Conservation (phyloP, 345 rosid species). For the Litchi chinensis region DNA sequence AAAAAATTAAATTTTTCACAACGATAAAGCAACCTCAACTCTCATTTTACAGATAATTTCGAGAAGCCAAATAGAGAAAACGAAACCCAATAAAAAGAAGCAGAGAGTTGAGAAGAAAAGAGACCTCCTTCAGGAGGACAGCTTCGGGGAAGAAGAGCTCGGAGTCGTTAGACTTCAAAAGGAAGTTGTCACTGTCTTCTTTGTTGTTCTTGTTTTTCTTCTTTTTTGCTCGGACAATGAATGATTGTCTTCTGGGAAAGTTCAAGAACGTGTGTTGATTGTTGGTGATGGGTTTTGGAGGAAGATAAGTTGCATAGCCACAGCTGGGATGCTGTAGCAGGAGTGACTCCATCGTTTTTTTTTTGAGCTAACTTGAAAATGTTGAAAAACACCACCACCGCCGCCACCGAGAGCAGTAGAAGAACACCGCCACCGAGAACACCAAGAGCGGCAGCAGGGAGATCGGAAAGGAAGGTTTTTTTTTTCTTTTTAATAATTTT, state of each 20-base stretch:
- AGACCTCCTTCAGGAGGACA: constrained; percentile 76
- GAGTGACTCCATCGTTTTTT: too few relatives aligned
- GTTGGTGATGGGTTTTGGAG: too few relatives aligned
- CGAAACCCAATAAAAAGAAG: background rate
- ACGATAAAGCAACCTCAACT: background rate
- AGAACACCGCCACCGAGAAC: too few relatives aligned
- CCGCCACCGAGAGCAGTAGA: too few relatives aligned
- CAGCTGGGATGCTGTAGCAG: too few relatives aligned
- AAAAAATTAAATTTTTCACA: too few relatives aligned
- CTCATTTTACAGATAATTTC: background rate
- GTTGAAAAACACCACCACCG: too few relatives aligned
- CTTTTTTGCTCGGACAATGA: constrained; percentile 50
- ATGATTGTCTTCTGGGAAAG: constrained; percentile 41
- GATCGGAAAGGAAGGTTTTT: too few relatives aligned
- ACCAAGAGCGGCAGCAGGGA: too few relatives aligned
- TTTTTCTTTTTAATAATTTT: too few relatives aligned
- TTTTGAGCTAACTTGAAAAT: too few relatives aligned
- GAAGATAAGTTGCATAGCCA: too few relatives aligned
- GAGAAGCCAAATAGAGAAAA: background rate
- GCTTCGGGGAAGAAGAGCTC: constrained; percentile 86
- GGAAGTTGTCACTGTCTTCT: constrained; percentile 59
- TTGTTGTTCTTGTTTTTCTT: constrained; percentile 31
- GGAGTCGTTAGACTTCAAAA: constrained; percentile 57
- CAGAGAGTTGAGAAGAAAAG: background rate
- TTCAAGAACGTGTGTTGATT: constrained; percentile 26